Percentiles rank a stretch among this genome's conserved stretches.
Conservation (phyloP, 352 stramenopile species). For the Globisporangium cederbergense region DNA sequence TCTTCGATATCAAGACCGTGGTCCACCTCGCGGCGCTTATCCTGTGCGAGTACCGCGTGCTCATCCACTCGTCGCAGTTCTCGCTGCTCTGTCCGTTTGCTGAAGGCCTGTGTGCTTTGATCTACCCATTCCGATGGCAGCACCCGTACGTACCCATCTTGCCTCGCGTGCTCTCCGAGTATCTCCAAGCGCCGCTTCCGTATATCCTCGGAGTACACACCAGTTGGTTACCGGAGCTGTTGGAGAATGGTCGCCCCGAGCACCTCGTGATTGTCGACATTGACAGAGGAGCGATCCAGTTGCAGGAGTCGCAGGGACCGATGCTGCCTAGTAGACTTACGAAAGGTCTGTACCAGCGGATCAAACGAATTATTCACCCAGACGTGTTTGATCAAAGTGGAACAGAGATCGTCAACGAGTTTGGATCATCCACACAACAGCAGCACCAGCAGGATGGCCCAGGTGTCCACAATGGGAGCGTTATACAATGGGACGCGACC, state of each 20-base stretch:
- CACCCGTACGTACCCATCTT: conserved; percentile 84
- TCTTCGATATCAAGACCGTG: conserved; percentile 73
- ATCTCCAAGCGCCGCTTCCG: conserved; percentile 75
- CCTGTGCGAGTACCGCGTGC: conserved; percentile 75
- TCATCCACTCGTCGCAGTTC: conserved; percentile 75
- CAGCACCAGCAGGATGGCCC: background rate
- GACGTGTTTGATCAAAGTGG: conserved; percentile 19
- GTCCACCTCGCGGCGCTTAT: conserved; percentile 64
- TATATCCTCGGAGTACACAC: conserved; percentile 83
- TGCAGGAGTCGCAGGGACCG: conserved; percentile 48
- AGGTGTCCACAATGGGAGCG: background rate
- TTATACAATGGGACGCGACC: conserved; percentile 24
- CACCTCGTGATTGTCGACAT: conserved; percentile 83
- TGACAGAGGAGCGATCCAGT: conserved; percentile 60
- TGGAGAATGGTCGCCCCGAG: conserved; percentile 70
- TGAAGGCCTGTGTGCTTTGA: conserved; percentile 70
- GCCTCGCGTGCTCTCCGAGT: conserved; percentile 76
- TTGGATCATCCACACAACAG: background rate
- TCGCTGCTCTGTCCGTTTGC: conserved; percentile 71
- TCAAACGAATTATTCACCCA: conserved; percentile 54
- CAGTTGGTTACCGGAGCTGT: conserved; percentile 54
- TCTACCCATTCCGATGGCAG: conserved; percentile 86
- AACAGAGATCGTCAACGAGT: conserved; percentile 5
- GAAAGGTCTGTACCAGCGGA: conserved; percentile 36
- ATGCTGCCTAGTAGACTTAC: conserved; percentile 56